Base-by-base conservation (phyloP, 2,329 filamentous ascomycete genomes). In the Penicillium fuscoglaucum region DNA sequence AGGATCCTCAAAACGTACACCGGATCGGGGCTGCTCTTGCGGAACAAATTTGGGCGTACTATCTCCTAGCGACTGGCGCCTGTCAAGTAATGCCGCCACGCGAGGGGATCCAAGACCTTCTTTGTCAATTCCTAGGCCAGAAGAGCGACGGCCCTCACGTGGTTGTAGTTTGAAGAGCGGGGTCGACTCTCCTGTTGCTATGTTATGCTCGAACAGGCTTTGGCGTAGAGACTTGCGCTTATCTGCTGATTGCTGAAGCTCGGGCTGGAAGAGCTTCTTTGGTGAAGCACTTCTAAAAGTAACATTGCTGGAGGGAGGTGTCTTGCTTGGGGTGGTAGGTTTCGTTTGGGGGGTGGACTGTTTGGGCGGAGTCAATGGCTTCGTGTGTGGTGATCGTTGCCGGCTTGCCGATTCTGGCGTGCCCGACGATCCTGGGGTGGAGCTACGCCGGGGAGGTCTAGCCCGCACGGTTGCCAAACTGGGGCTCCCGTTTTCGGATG, bases 41-140 rank as follows among this genome's bases (percentile, higher is more conserved):
- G 87, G 84, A 29, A 87, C 77, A 66, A 93, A 93, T 7, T 82
- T 77, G 15, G 79, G 78, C 1, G 87, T 84, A 24, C 83, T 79
- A 43, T 93, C 87, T 24, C 88, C 84, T 59, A 93, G 88, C 1
- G 90, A 92, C 46, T 80, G 82, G 49, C 90, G 84, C 35, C 87
- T 84, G 62, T 90, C 88, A 35, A 93, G 82, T 33, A 92, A 80
- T 29, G 86, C 88, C 24, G 88, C 82, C 54, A 93, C 84, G 52
- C 85, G 86, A 6, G 90, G 90, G 0, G 90, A 93, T 7, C 90
- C 90, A 55, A 93, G 82, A 0, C 90, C 90, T 61, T 83, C 78
- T 62, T 84, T 84, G 66, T 91, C 90, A 61, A 85, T 84, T 24
- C 90, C 89, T 60, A 92, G 70, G 0, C 89, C 88, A 15, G 88